Base-by-base conservation (phyloP, 108 stramenopile genomes). In the Thalassiosira profunda region DNA sequence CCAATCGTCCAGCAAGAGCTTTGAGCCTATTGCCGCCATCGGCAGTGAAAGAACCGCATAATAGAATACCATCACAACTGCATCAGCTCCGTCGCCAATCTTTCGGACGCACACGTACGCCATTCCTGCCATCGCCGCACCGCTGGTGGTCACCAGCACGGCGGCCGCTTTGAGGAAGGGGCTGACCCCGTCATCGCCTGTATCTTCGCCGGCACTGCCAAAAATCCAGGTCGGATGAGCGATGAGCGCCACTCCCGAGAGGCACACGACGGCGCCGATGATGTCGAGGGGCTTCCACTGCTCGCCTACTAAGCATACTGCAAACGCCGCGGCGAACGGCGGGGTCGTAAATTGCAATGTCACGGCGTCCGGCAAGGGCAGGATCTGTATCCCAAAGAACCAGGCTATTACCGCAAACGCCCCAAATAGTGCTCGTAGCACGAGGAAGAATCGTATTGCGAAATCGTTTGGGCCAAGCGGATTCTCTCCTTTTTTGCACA, bases 301-400 rank as follows among this genome's bases (percentile, higher is more conserved):
- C 37, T 77, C 76, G 21, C 76, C 76, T 15, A 71, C 76, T 42
- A 77, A 18, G 20, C 69, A 70, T 15, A 77, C 76, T 37, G 76
- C 76, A 56, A 77, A 70, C 26, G 40, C 43, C 31, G 76, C 76
- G 37, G 69, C 76, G 38, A 77, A 77, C 10, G 76, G 70, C 2
- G 76, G 76, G 3, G 69, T 70, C 12, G 76, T 77, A 34, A 77
- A 77, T 64, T 77, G 76, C 15, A 77, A 49, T 7, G 76, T 77
- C 31, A 76, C 74, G 17, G 74, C 74, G 53, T 76, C 74, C 15
- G 74, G 74, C 2, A 76, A 47, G 3, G 74, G 74, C 47, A 76
- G 47, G 21, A 52, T 51, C 38, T 76, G 74, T 21, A 76, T 76
- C 4, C 74, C 74, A 24, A 63, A 76, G 30, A 76, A 76, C 67